A percentile compares a stretch with the other conserved stretches of the same genome.
Conservation (phyloP, 2,329 filamentous ascomycete species). For the Aureobasidium sp. region DNA sequence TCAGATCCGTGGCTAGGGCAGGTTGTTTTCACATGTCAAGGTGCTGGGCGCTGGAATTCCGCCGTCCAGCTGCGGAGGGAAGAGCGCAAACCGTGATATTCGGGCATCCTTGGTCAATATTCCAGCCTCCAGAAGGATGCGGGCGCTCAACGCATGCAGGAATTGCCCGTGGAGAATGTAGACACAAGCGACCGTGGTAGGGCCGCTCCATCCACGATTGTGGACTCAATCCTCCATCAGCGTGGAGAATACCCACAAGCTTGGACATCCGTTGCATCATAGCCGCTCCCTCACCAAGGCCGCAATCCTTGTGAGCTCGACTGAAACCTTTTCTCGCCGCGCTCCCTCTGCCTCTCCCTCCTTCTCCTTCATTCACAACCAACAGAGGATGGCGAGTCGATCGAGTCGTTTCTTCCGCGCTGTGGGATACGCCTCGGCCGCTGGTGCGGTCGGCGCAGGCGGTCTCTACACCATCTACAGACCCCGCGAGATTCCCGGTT, state of each 20-base stretch:
- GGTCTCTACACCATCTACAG: constrained; percentile 59
- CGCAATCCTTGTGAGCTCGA: constrained; percentile 5
- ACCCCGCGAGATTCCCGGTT: constrained; percentile 65
- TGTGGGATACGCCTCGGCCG: constrained; percentile 53
- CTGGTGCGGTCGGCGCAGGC: constrained; percentile 47
- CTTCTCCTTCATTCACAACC: constrained; percentile 3
- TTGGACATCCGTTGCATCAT: constrained; percentile 14
- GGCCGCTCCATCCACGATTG: not conserved
- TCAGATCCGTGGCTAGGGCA: not conserved
- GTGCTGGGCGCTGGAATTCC: not conserved
- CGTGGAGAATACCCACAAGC: constrained; percentile 14
- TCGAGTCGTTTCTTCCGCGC: constrained; percentile 42
- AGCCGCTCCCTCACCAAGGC: constrained; percentile 3
- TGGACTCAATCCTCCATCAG: constrained; percentile 2
- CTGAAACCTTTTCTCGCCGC: constrained; percentile 2
- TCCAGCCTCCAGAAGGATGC: not conserved
- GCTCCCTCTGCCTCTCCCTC: not conserved
- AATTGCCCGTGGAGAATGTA: not conserved
- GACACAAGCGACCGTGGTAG: not conserved
- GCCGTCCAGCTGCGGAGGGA: not conserved
- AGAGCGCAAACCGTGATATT: not conserved
- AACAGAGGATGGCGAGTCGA: constrained; percentile 15
- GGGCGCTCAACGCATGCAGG: not conserved
- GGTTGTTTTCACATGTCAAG: not conserved
- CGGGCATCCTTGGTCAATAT: not conserved